Base-by-base conservation (phyloP, 108 stramenopile species). In the Skeletonema potamos region DNA sequence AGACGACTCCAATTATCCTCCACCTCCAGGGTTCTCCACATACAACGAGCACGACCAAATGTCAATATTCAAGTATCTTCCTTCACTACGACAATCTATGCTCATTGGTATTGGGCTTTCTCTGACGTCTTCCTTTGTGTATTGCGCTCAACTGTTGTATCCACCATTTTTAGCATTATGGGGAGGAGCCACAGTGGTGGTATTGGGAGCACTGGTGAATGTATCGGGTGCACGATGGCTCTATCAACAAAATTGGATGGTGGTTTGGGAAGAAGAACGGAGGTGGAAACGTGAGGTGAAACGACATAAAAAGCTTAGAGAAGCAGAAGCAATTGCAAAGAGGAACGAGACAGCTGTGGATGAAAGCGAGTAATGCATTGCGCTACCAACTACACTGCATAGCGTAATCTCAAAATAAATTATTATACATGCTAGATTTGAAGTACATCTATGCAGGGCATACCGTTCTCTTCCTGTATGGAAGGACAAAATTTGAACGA, bases 211-310 rank as follows among this genome's bases (percentile, higher is more conserved):
- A 22, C 7, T 63, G 27, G 34, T 73, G 27, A 68, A 64, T 55
- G 72, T 80, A 7, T 26, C 36, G 0, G 66, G 54, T 17, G 32
- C 44, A 10, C 36, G 72, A 30, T 73, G 71, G 71, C 57, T 37
- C 8, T 72, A 73, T 58, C 66, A 67, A 11, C 66, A 67, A 13
- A 60, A 66, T 39, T 80, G 72, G 66, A 13, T 68, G 41, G 71
- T 61, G n/a, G 57, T 57, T 24, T 72, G 79, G 72, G 66, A 73
- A 60, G 79, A 79, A 68, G 70, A 80, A 51, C 73, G 79, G 67
- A 54, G 79, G 29, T 80, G 72, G 66, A 61, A 64, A 54, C 55
- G 77, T 44, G 77, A 79, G 58, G 41, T 79, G 26, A 58, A 59
- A n/a, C 71, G 57, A 15, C 33, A 67, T 51, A 71, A 54, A 55